These are phyloP conservation scores for Aspergillus sp. DNA, from an alignment of 2,329 filamentous ascomycete species.

Conservation along the genomic window DNA sequence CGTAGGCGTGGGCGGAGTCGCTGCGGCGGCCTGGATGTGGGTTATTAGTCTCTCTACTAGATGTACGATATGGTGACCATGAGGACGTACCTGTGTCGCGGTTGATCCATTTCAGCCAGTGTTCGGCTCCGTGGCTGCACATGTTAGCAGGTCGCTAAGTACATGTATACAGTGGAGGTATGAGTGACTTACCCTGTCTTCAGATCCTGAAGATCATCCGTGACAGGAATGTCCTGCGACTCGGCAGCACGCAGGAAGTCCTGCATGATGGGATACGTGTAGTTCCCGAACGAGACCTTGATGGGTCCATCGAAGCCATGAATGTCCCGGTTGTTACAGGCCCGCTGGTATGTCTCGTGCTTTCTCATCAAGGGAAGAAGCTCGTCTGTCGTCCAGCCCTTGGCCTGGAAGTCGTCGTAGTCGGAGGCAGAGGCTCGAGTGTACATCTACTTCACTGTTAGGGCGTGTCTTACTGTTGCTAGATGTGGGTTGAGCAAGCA, in stretches of 20 bases:
- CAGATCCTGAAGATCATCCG: slow-evolving; percentile 75
- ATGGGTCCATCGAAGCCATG: slow-evolving; percentile 80
- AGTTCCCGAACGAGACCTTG: slow-evolving; percentile 79
- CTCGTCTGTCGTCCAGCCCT: slow-evolving; percentile 77
- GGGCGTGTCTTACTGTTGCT: neutral
- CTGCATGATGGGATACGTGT: slow-evolving; percentile 79
- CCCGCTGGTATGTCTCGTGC: slow-evolving; percentile 74
- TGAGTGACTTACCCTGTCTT: slow-evolving; percentile 35
- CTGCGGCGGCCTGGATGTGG: slow-evolving; percentile 66
- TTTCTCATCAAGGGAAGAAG: slow-evolving; percentile 76
- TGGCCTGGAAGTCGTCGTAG: slow-evolving; percentile 76
- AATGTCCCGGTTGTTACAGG: slow-evolving; percentile 61
- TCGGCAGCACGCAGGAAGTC: slow-evolving; percentile 75
- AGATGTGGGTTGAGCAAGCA: neutral
- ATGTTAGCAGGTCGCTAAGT: neutral
- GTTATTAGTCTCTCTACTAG: neutral
- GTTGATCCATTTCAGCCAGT: slow-evolving; percentile 87
- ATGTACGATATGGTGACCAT: neutral
- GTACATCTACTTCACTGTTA: slow-evolving; percentile 59
- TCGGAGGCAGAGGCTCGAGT: slow-evolving; percentile 70
- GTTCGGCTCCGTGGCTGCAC: slow-evolving; percentile 66
- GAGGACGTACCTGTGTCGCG: slow-evolving; percentile 50
- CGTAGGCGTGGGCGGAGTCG: slow-evolving; percentile 75
- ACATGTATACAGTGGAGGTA: neutral
- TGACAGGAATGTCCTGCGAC: slow-evolving; percentile 71